These are phyloP conservation scores for Fonsecaea multimorphosa DNA, from an alignment of 2,329 filamentous ascomycete species.

Conservation along the genomic window DNA sequence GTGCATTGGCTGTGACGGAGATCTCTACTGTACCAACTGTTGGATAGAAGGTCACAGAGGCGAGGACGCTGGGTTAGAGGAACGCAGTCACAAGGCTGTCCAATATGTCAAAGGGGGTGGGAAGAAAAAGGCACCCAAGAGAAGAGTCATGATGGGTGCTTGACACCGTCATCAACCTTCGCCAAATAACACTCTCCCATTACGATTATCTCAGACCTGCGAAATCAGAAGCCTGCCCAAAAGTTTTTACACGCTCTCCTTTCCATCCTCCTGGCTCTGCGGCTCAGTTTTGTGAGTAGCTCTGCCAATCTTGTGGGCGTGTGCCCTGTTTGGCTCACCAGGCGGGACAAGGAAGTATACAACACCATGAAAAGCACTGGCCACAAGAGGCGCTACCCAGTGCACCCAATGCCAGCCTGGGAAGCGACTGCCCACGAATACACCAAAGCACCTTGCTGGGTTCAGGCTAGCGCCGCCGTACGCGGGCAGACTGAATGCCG, in stretches of 20 bases:
- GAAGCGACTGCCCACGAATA: conserved; percentile 46
- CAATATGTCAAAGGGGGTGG: conserved; percentile 52
- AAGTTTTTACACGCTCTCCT: conserved; percentile 21
- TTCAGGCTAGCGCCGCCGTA: conserved; percentile 55
- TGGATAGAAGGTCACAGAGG: conserved; percentile 82
- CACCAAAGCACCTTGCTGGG: conserved; percentile 55
- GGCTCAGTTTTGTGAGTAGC: background rate
- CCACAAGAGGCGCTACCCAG: conserved; percentile 46
- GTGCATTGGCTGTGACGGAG: conserved; percentile 73
- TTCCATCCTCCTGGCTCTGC: conserved; percentile 17
- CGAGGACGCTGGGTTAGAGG: conserved; percentile 71
- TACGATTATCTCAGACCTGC: conserved; percentile 1
- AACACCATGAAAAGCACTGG: conserved; percentile 43
- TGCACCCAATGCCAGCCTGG: conserved; percentile 49
- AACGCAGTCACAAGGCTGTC: conserved; percentile 71
- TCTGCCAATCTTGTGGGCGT: background rate
- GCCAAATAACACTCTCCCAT: background rate
- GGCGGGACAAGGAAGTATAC: conserved; percentile 43
- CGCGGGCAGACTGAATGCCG: conserved; percentile 49
- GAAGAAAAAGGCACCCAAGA: conserved; percentile 34
- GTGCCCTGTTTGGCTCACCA: conserved; percentile 4
- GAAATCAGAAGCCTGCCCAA: background rate
- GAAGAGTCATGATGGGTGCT: conserved; percentile 33
- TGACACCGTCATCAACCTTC: conserved; percentile 1
- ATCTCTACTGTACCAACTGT: conserved; percentile 77